Conservation (phyloP, 495 filamentous ascomycete species). For the Elaphomyces granulatus region DNA sequence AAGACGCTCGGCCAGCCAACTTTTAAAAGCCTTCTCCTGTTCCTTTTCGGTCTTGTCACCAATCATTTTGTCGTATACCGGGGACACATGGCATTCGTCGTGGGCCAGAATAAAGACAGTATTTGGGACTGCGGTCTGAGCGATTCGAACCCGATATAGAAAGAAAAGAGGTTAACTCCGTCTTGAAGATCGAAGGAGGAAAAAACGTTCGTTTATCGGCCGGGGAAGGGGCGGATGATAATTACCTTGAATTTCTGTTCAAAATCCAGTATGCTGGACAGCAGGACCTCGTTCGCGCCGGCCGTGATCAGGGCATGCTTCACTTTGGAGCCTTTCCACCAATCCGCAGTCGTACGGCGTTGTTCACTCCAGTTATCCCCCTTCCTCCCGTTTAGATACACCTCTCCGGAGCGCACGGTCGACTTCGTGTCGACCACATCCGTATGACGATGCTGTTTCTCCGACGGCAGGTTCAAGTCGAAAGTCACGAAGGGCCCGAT, state of each 20-base stretch:
- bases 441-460: slow-evolving; percentile 31
- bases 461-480: slow-evolving; percentile 23
- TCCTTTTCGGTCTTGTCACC: slow-evolving; percentile 23
- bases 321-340: slow-evolving; percentile 37
- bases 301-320: slow-evolving; percentile 36
- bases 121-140: slow-evolving; percentile 14
- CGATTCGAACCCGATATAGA: no score
- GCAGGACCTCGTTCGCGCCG: slow-evolving; percentile 44
- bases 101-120: slow-evolving; percentile 26
- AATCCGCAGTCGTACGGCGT: slow-evolving; percentile 32
- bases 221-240: no score
- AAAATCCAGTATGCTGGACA: slow-evolving; percentile 42
- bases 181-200: no score
- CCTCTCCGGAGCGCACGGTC: slow-evolving; percentile 31
- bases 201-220: no score
- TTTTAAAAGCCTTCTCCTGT: slow-evolving; percentile 25
- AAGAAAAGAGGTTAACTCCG: no score
- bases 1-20: slow-evolving; percentile 10
- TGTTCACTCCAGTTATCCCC: slow-evolving; percentile 44
- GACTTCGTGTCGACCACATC: slow-evolving; percentile 34
- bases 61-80: slow-evolving; percentile 29
- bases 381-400: slow-evolving; percentile 32
- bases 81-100: slow-evolving; percentile 31
- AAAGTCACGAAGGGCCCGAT: slow-evolving; percentile 46
- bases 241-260: slow-evolving; percentile 21